A percentile compares a stretch with the other conserved stretches of the same genome.
phyloP scores from a whole-genome alignment of 2,329 filamentous ascomycete genomes.

The Plectosphaerella sp. region DNA sequence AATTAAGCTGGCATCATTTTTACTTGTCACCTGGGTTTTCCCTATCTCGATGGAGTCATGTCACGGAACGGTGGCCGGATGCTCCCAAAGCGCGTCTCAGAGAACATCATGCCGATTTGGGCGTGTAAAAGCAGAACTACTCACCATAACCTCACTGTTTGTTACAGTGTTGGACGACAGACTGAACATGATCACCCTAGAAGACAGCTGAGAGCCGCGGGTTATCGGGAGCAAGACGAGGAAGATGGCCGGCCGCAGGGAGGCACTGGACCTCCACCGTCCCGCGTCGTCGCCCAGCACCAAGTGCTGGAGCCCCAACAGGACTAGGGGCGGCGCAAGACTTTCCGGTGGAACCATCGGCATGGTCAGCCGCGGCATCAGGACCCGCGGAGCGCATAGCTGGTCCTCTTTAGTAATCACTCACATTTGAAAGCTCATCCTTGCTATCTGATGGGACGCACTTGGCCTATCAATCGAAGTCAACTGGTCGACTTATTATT shows the following conservation, averaged over 20 bases:
- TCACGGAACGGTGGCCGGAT: neutral
- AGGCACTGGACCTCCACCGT: too few species aligned
- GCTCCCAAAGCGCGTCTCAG: neutral
- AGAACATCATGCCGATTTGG: neutral
- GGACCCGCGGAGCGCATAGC: neutral
- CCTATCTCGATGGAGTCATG: neutral
- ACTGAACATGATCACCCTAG: neutral
- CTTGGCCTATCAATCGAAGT: neutral
- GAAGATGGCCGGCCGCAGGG: neutral
- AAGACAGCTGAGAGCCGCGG: neutral
- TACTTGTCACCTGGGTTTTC: too few species aligned
- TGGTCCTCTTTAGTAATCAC: neutral
- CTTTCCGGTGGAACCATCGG: neutral
- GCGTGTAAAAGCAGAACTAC: neutral
- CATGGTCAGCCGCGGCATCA: neutral
- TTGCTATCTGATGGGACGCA: neutral
- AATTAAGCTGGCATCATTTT: too few species aligned
- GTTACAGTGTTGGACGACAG: neutral
- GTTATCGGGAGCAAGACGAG: neutral
- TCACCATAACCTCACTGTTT: too few species aligned
- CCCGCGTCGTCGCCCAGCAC: too few species aligned
- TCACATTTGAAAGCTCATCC: neutral
- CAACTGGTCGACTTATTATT: too few species aligned
- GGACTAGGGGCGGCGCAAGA: too few species aligned
- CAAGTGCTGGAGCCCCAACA: too few species aligned